A percentile compares a stretch with the other conserved stretches of the same genome.
Evolutionary conservation across 2,329 filamentous ascomycete species (phyloP).

Genomic region (Colletotrichum destructivum): DNA sequence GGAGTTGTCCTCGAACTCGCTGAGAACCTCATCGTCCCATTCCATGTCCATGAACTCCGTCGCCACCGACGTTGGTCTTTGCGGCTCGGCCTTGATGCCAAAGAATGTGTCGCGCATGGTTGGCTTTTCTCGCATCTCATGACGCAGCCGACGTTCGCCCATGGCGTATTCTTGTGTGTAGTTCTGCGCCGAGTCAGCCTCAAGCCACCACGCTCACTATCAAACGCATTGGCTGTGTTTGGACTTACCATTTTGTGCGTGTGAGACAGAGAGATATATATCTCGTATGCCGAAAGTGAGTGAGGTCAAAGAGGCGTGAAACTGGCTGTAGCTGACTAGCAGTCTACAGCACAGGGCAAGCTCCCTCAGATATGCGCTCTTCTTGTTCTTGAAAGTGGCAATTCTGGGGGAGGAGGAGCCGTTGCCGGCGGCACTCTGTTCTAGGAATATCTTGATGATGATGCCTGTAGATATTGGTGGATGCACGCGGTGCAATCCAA

Average conservation of each 20-base stretch:
- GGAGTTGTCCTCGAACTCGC: constrained; percentile 75
- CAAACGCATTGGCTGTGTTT: not conserved
- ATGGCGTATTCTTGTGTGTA: constrained; percentile 53
- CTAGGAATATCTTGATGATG: constrained; percentile 32
- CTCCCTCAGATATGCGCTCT: constrained; percentile 33
- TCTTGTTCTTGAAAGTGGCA: constrained; percentile 42
- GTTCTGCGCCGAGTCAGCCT: constrained; percentile 49
- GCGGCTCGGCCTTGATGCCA: constrained; percentile 66
- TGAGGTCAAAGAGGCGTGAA: constrained; percentile 24
- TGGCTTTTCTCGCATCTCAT: constrained; percentile 68
- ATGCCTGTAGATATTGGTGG: constrained; percentile 15
- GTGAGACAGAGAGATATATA: constrained; percentile 30
- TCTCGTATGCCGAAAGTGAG: constrained; percentile 35
- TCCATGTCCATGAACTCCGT: constrained; percentile 87
- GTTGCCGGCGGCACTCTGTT: constrained; percentile 54
- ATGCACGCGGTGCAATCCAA: constrained; percentile 24
- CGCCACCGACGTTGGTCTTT: constrained; percentile 77
- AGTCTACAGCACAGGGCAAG: constrained; percentile 37
- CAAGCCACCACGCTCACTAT: not conserved
- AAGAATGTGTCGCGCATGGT: constrained; percentile 73
- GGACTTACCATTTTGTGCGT: constrained; percentile 54
- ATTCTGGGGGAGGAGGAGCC: constrained; percentile 47
- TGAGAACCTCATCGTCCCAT: constrained; percentile 73
- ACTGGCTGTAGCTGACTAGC: constrained; percentile 39
- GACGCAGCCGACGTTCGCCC: constrained; percentile 57